These are phyloP conservation scores for Nothophaeocryptopus gaeumannii DNA, from an alignment of 2,329 filamentous ascomycete genomes.

Conservation along the genomic window DNA sequence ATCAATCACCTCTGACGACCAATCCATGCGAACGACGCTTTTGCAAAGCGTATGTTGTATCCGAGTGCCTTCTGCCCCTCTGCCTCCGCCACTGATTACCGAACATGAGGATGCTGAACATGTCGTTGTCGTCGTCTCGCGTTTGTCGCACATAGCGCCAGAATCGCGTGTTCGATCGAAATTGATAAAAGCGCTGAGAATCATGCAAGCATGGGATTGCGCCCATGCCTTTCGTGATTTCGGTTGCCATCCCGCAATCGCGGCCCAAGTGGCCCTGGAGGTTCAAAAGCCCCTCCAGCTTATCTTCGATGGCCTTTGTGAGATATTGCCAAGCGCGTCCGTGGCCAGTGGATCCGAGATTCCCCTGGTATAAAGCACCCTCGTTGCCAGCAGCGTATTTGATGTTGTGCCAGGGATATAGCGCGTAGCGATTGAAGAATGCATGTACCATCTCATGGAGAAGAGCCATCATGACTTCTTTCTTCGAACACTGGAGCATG, in stretches of 20 bases:
- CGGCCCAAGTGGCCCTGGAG: conserved; percentile 3
- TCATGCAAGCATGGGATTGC: neutral
- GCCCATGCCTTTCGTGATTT: neutral
- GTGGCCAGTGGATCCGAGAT: conserved; percentile 12
- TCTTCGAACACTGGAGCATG: neutral
- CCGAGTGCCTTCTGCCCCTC: too few relatives aligned
- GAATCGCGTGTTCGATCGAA: neutral
- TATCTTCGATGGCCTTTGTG: conserved; percentile 10
- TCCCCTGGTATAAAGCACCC: conserved; percentile 4
- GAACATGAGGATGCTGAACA: too few relatives aligned
- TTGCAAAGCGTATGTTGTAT: too few relatives aligned
- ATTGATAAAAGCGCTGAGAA: neutral
- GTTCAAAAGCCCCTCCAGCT: conserved; percentile 1
- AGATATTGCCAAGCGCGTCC: conserved; percentile 18
- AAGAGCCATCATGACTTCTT: neutral
- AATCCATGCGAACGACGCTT: too few relatives aligned
- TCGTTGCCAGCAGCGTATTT: conserved; percentile 7
- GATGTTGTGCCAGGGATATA: conserved; percentile 12
- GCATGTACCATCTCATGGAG: conserved; percentile 16
- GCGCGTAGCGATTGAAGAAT: conserved; percentile 11
- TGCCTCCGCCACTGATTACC: too few relatives aligned
- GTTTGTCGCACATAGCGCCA: conserved; percentile 1
- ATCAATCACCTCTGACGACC: too few relatives aligned
- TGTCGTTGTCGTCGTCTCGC: neutral
- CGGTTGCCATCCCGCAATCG: neutral